Evolutionary conservation across 2,329 filamentous ascomycete species (phyloP).

Genomic region (Nigrospora sphaerica): DNA sequence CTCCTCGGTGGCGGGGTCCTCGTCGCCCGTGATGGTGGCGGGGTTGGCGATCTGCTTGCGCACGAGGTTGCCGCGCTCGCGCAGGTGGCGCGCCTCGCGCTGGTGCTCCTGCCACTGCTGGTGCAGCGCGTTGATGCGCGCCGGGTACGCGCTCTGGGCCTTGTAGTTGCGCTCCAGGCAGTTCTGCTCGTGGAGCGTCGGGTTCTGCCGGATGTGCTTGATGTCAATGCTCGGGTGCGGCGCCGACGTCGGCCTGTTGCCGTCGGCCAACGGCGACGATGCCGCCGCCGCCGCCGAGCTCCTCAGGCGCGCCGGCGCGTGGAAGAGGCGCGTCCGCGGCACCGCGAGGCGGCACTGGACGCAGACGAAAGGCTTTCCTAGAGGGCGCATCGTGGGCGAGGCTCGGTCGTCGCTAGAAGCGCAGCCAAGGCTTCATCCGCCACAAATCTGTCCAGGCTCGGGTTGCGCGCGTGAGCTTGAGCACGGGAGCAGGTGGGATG

Average conservation of each 20-base stretch:
- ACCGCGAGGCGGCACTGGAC: slow-evolving; percentile 16
- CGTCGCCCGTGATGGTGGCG: slow-evolving; percentile 33
- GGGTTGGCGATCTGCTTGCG: slow-evolving; percentile 50
- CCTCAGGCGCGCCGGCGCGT: slow-evolving; percentile 9
- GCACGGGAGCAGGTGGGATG: no score
- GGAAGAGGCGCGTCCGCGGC: slow-evolving; percentile 10
- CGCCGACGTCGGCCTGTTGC: slow-evolving; percentile 52
- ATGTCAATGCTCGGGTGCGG: slow-evolving; percentile 77
- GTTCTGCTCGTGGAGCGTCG: slow-evolving; percentile 73
- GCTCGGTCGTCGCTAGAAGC: no score
- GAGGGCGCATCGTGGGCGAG: slow-evolving; percentile 11
- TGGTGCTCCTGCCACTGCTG: slow-evolving; percentile 55
- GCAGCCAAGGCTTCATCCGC: no score
- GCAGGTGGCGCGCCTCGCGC: slow-evolving; percentile 49
- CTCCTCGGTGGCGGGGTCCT: slow-evolving; percentile 24
- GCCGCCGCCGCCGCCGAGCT: slow-evolving; percentile 4
- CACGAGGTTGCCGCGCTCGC: slow-evolving; percentile 60
- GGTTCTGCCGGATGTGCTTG: slow-evolving; percentile 83
- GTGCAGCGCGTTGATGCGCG: slow-evolving; percentile 48
- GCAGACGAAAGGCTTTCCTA: slow-evolving; percentile 13
- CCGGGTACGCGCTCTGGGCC: slow-evolving; percentile 44
- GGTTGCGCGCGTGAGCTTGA: no score
- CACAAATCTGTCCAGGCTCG: no score
- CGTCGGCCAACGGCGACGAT: slow-evolving; percentile 28
- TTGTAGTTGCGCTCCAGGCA: slow-evolving; percentile 81